These are phyloP conservation scores for Claviceps fusiformis DNA, from an alignment of 2,329 filamentous ascomycete genomes.

Conservation along the genomic window DNA sequence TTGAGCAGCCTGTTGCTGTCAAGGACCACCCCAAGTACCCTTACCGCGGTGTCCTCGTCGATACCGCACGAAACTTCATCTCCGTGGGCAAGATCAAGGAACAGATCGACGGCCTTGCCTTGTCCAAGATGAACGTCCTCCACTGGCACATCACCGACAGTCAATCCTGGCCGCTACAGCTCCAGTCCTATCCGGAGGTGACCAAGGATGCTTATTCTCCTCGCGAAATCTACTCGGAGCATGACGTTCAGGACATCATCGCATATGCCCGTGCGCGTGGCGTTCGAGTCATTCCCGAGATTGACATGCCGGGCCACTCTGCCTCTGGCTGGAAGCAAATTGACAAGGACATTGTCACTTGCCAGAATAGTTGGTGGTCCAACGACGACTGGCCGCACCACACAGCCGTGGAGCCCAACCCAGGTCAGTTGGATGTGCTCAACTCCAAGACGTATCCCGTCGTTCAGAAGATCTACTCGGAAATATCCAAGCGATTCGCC, in stretches of 20 bases:
- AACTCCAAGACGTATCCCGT: constrained; percentile 42
- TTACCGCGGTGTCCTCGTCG: constrained; percentile 41
- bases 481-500: constrained; percentile 34
- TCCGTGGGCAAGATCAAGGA: constrained; percentile 35
- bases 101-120: constrained; percentile 39
- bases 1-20: constrained; percentile 40
- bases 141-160: constrained; percentile 44
- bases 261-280: constrained; percentile 36
- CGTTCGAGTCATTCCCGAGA: constrained; percentile 41
- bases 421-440: constrained; percentile 41
- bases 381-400: constrained; percentile 40
- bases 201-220: constrained; percentile 39
- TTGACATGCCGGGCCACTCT: constrained; percentile 45
- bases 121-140: constrained; percentile 43
- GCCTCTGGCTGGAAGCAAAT: constrained; percentile 40
- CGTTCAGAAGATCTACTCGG: constrained; percentile 38
- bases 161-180: constrained; percentile 41
- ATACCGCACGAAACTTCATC: constrained; percentile 41
- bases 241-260: constrained; percentile 29
- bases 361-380: constrained; percentile 44
- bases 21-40: constrained; percentile 36
- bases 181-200: constrained; percentile 36
- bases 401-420: constrained; percentile 40
- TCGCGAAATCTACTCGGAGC: constrained; percentile 30
- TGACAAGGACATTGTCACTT: constrained; percentile 38